Evolutionary conservation across 352 stramenopile species (phyloP), one percentile per base, ranked within the genome.

Genomic region (Pythium scleroteichum): DNA sequence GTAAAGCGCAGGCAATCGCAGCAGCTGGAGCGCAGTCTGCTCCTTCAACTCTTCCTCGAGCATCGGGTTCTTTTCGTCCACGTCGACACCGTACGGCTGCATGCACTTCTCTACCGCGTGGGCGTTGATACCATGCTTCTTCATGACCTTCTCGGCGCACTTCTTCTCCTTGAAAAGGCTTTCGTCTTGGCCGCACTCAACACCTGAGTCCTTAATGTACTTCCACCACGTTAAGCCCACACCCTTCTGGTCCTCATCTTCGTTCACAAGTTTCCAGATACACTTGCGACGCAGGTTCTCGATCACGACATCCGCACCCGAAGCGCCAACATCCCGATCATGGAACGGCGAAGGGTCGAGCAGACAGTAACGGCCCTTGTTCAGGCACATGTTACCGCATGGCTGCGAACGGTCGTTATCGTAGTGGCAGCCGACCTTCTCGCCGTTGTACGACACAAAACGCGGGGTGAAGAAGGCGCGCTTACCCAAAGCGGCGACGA

Each of bases 341-440:
- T 98, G 94, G 75, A 98, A 98, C 33, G 97, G 96, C 19, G 85
- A 95, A 20, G 85, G 85, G 54, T 99, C 97, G 38, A 97, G 82
- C 24, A 97, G 80, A 75, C 97, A 99, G 75, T 99, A 99, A 48
- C 96, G 86, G 14, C 97, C 97, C 62, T 95, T 91, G 79, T 99
- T 99, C 20, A 98, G 93, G 71, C 97, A 99, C 67, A 99, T 92
- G 70, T 97, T 98, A 60, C 90, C 95, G 71, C 96, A 99, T 27
- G 87, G 79, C 53, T 97, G 80, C 33, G 79, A 62, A 32, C 69
- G 45, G 48, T 77, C 82, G 33, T 90, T 72, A 24, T 88, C 62
- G 27, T 85, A 78, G 59, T 94, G 78, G 76, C 97, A 99, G 14
- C 92, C 88, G 49, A 97, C 89, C 51, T 87, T 90, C 13, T 94